Percentiles rank a stretch among this genome's conserved stretches.
Conservation (phyloP, 2,329 filamentous ascomycete genomes). For the Malbranchea cinnamomea region DNA sequence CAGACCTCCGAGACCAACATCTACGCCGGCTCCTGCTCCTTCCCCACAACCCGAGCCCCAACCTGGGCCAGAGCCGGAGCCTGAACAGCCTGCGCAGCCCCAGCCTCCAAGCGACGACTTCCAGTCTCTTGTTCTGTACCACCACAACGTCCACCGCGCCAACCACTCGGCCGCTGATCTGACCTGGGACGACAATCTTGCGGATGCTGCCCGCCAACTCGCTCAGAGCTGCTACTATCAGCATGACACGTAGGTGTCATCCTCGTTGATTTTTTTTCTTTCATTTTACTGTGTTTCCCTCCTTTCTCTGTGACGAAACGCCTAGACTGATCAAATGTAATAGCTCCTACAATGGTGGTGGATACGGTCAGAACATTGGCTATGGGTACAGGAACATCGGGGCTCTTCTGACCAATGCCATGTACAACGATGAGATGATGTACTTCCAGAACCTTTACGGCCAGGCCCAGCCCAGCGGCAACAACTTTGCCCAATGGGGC, state of each 20-base stretch:
- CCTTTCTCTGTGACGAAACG: not conserved
- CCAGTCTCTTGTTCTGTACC: constrained; percentile 35
- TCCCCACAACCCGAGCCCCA: constrained; percentile 2
- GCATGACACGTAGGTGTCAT: constrained; percentile 58
- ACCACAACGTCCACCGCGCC: constrained; percentile 75
- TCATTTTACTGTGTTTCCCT: constrained; percentile 1
- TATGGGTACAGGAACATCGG: constrained; percentile 45
- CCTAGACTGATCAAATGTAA: constrained; percentile 23
- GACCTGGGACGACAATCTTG: constrained; percentile 50
- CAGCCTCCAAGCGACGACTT: constrained; percentile 15
- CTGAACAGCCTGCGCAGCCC: constrained; percentile 4
- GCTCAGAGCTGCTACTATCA: constrained; percentile 55
- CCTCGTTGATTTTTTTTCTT: not conserved
- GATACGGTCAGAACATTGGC: constrained; percentile 88
- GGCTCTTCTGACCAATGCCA: constrained; percentile 60
- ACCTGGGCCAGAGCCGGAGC: constrained; percentile 3
- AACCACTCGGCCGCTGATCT: constrained; percentile 59
- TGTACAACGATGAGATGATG: constrained; percentile 71
- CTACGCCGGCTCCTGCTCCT: constrained; percentile 1
- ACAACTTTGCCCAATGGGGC: constrained; percentile 51
- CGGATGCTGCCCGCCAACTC: constrained; percentile 45
- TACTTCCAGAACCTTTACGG: constrained; percentile 46
- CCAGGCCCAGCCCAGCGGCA: constrained; percentile 41
- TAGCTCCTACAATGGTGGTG: constrained; percentile 42
- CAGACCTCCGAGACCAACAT: constrained; percentile 3